phyloP scores from a whole-genome alignment of 1,284 basidiomycete species.

The Ustilago shanxiensis region DNA sequence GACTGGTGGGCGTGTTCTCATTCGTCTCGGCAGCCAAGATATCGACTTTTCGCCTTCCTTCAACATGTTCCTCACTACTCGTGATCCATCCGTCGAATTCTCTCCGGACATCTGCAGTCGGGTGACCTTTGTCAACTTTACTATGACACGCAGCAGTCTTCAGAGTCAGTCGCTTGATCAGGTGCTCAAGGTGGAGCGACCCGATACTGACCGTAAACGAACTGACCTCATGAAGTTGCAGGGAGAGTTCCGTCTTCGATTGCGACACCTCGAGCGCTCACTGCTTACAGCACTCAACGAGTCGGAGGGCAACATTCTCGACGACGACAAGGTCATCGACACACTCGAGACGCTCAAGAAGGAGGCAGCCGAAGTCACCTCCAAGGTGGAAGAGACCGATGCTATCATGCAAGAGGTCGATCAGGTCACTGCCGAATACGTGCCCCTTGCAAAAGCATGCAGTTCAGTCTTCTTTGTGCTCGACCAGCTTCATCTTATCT shows the following conservation, averaged over 20 bases:
- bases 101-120: slow-evolving; percentile 98
- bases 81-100: slow-evolving; percentile 97
- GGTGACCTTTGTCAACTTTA: slow-evolving; percentile 99
- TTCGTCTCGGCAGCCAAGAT: slow-evolving; percentile 97
- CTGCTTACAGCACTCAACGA: slow-evolving; percentile 96
- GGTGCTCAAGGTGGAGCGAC: slow-evolving; percentile 94
- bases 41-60: slow-evolving; percentile 99
- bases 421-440: slow-evolving; percentile 91
- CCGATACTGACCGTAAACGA: slow-evolving; percentile 95
- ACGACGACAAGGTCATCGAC: slow-evolving; percentile 98
- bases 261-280: slow-evolving; percentile 92
- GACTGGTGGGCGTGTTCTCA: slow-evolving; percentile 91
- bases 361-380: slow-evolving; percentile 95
- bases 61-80: slow-evolving; percentile 94
- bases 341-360: slow-evolving; percentile 96
- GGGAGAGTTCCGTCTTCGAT: slow-evolving; percentile 93
- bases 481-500: slow-evolving; percentile 91
- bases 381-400: slow-evolving; percentile 98
- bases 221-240: slow-evolving; percentile 99
- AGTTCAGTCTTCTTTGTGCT: slow-evolving; percentile 97
- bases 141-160: slow-evolving; percentile 97
- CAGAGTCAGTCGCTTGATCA: slow-evolving; percentile 98
- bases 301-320: slow-evolving; percentile 94
- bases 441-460: slow-evolving; percentile 94
- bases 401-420: slow-evolving; percentile 96